Evolutionary conservation across 1,139 yeast genomes (phyloP).

Genomic region (Arxiozyma slooffiae): DNA sequence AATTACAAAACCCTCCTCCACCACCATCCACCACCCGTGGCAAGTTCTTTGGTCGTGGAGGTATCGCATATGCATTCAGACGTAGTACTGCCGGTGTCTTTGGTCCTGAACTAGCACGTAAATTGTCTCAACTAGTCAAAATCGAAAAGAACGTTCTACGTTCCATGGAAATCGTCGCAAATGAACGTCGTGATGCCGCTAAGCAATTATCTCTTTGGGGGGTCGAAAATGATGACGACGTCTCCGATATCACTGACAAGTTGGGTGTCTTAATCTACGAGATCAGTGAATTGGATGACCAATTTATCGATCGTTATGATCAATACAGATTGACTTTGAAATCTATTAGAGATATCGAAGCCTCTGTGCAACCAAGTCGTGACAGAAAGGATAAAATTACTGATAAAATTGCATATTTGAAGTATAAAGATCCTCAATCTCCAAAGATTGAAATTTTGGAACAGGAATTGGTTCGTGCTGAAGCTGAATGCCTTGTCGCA

Average conservation of each 20-base stretch:
- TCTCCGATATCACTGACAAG: conserved; percentile 93
- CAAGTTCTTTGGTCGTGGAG: conserved; percentile 84
- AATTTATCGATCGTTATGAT: conserved; percentile 94
- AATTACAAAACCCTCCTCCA: conserved; percentile 88
- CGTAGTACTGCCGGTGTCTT: conserved; percentile 84
- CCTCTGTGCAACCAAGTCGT: conserved; percentile 92
- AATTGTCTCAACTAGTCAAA: conserved; percentile 81
- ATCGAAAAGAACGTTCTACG: conserved; percentile 95
- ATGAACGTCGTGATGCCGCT: conserved; percentile 95
- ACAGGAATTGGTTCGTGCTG: conserved; percentile 97
- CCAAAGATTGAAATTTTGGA: conserved; percentile 92
- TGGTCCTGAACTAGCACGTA: conserved; percentile 91
- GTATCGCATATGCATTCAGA: conserved; percentile 72
- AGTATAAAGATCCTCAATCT: conserved; percentile 96
- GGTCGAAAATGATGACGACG: conserved; percentile 92
- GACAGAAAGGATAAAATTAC: conserved; percentile 96
- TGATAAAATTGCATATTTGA: conserved; percentile 93
- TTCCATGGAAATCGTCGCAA: conserved; percentile 83
- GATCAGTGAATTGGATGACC: conserved; percentile 96
- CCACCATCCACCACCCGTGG: conserved; percentile 85
- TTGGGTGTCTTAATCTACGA: conserved; percentile 92
- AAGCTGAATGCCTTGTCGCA: conserved; percentile 96
- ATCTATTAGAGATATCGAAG: conserved; percentile 92
- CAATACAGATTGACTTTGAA: conserved; percentile 94
- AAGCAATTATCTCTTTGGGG: conserved; percentile 96